These are phyloP conservation scores for Ceratocystis alfenasii DNA, from an alignment of 2,329 filamentous ascomycete species.

Conservation along the genomic window DNA sequence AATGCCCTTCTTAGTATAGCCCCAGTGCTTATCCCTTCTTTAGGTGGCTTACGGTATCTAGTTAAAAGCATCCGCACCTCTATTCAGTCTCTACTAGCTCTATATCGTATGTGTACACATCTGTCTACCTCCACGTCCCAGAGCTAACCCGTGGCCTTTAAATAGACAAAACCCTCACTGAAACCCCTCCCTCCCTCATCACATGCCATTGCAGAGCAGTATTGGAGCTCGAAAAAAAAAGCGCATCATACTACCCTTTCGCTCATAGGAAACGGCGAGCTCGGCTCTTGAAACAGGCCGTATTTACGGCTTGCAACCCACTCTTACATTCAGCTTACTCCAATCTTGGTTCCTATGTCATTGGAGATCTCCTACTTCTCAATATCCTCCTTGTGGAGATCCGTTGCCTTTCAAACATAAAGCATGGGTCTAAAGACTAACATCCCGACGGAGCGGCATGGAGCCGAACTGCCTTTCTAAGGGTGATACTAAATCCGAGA, in stretches of 20 bases:
- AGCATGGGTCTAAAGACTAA: neutral
- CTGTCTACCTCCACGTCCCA: neutral
- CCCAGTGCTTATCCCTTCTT: too few relatives aligned
- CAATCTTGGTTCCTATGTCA: neutral
- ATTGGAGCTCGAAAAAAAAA: neutral
- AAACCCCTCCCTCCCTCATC: neutral
- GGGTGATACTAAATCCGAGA: neutral
- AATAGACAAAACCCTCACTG: neutral
- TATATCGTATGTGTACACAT: neutral
- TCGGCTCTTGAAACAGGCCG: neutral
- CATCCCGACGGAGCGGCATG: neutral
- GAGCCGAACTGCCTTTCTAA: neutral
- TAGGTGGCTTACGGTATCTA: too few relatives aligned
- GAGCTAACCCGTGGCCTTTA: neutral
- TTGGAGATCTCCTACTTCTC: neutral
- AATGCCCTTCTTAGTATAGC: neutral
- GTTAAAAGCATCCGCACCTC: too few relatives aligned
- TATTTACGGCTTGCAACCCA: neutral
- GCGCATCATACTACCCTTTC: constrained; percentile 1
- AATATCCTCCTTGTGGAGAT: neutral
- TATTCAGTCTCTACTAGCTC: neutral
- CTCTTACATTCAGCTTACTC: neutral
- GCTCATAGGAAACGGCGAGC: neutral
- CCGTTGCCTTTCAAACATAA: neutral
- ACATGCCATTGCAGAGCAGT: neutral